Conservation (phyloP, 768 basidiomycete species). For the Cytidiella melzeri region DNA sequence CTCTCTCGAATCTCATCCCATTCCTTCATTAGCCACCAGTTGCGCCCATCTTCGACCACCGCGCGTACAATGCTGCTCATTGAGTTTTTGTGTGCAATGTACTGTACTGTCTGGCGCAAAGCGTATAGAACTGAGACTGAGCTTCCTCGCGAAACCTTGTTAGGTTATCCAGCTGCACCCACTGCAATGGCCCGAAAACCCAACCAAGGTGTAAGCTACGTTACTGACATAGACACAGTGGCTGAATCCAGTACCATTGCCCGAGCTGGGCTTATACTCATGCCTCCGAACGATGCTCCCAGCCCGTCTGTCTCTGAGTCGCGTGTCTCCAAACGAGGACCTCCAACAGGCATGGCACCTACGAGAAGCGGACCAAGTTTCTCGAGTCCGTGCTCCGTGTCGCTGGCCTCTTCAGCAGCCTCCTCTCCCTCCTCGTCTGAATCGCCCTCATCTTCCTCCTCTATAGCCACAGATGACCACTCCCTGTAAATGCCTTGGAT, state of each 20-base stretch:
- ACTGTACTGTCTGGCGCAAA: background rate
- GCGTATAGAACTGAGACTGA: background rate
- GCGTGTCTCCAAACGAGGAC: conserved; percentile 8
- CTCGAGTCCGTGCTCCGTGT: conserved; percentile 1
- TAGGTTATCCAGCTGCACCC: background rate
- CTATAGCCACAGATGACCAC: conserved; percentile 76
- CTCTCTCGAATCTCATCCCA: conserved; percentile 5
- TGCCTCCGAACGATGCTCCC: conserved; percentile 64
- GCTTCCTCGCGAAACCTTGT: background rate
- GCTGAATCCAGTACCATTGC: conserved; percentile 10
- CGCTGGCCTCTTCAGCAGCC: conserved; percentile 27
- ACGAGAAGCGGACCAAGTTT: conserved; percentile 5
- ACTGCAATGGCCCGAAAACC: background rate
- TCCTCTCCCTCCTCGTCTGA: conserved; percentile 58
- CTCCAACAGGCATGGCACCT: conserved; percentile 19
- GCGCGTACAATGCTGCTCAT: conserved; percentile 23
- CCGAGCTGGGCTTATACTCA: conserved; percentile 75
- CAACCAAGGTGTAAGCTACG: conserved; percentile 4
- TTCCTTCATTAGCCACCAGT: conserved; percentile 43
- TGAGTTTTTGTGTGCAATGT: background rate
- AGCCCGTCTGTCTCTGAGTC: conserved; percentile 44
- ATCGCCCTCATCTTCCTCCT: conserved; percentile 64
- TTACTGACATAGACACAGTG: conserved; percentile 8
- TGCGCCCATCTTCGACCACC: conserved; percentile 62
- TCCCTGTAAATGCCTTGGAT: conserved; percentile 85